Evolutionary conservation across 2,329 filamentous ascomycete species (phyloP).

Genomic region (Arthroderma sp.): DNA sequence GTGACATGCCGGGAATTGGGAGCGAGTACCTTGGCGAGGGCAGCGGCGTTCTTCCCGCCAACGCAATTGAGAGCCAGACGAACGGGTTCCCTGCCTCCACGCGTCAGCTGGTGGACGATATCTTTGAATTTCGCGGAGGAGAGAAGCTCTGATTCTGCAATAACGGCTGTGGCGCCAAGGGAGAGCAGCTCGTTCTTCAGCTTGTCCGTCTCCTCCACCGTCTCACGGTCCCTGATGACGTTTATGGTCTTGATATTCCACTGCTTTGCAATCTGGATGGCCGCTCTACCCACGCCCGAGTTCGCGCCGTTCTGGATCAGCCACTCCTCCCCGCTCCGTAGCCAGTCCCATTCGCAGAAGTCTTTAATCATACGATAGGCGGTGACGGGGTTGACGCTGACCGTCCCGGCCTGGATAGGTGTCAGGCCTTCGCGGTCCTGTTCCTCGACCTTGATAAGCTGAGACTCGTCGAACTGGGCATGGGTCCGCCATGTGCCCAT

Average conservation of each 20-base stretch:
- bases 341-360: slow-evolving; percentile 48
- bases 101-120: slow-evolving; percentile 55
- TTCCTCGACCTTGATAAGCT: slow-evolving; percentile 54
- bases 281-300: slow-evolving; percentile 78
- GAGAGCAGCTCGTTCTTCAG: slow-evolving; percentile 49
- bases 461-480: slow-evolving; percentile 50
- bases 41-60: slow-evolving; percentile 70
- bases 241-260: slow-evolving; percentile 92
- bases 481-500: slow-evolving; percentile 96
- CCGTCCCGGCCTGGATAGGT: slow-evolving; percentile 69
- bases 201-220: slow-evolving; percentile 50
- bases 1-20: slow-evolving; percentile 68
- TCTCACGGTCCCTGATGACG: slow-evolving; percentile 62
- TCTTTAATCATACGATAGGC: slow-evolving; percentile 87
- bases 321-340: slow-evolving; percentile 62
- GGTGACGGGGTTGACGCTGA: slow-evolving; percentile 84
- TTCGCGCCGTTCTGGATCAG: slow-evolving; percentile 97
- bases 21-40: slow-evolving; percentile 62
- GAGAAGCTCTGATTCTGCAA: slow-evolving; percentile 49
- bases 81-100: slow-evolving; percentile 58
- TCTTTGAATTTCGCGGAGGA: slow-evolving; percentile 33
- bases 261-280: slow-evolving; percentile 71
- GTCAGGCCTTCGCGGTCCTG: slow-evolving; percentile 55
- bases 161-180: slow-evolving; percentile 51
- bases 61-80: slow-evolving; percentile 84